Base-by-base conservation (phyloP, 2,329 filamentous ascomycete species). In the Penicillium sp. region DNA sequence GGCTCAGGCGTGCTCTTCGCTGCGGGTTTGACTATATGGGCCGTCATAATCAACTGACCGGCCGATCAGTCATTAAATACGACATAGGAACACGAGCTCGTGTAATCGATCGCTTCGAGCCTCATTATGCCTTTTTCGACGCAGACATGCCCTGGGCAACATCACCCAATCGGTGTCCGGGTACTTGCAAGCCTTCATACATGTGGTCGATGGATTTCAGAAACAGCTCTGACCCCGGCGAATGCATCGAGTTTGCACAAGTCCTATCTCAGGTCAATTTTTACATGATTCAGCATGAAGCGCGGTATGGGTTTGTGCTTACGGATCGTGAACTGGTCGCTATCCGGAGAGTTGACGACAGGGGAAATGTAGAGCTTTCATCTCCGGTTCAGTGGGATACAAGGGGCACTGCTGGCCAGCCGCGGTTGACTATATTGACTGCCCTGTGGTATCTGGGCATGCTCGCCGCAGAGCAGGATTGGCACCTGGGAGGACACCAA, bases 361-460 rank as follows among this genome's bases (percentile, higher is more conserved):
- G 60, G 30, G 61, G 63, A 2, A 58, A 47, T 18, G 38, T 65
- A 26, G 60, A 60, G 35, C 40, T 66, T 18, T 53, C 61, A n/a
- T 6, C 8, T 2, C 5, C 47, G 8, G 35, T 50, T 35, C 47
- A 23, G 3, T 50, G 47, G 47, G 21, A 18, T 43, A 40, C n/a
- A 12, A 23, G 21, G 6, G 61, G 59, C 9, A 58, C 53, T 16
- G 46, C 20, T 8, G 52, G 6, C 9, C 58, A 59, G 18, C 40
- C 40, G 21, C 40, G 9, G 40, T 35, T 66, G 9, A 62, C 62
- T 2, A 56, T 64, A 12, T 23, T 61, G 4, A 45, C 64, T 5
- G 63, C 54, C 2, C 26, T 65, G n/a, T 65, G 61, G 61, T 65
- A 64, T 55, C 23, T 65, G 2, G 62, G 62, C 14, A 65, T 65